Percentiles rank a stretch among this genome's conserved stretches.
Evolutionary conservation across 2,329 filamentous ascomycete genomes (phyloP).

Genomic region (Chrysosporium queenslandicum): DNA sequence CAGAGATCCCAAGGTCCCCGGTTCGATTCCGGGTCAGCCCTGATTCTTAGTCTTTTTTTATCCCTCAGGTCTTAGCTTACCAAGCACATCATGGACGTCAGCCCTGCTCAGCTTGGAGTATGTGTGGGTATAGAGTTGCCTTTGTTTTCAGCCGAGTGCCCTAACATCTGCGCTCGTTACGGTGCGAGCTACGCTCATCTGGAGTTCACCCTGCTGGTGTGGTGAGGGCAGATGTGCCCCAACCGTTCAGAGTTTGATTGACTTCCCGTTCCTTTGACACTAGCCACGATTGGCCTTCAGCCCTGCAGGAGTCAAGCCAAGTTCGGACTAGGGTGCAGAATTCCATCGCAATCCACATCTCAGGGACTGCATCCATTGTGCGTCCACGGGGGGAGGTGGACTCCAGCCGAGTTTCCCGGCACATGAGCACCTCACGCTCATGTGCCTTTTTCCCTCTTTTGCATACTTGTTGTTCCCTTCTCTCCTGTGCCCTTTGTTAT

Average conservation of each 20-base stretch:
- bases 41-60: conserved; percentile 6
- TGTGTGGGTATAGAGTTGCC: too few species aligned
- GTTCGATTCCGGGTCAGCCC: conserved; percentile 18
- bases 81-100: too few species aligned
- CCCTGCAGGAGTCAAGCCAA: not conserved
- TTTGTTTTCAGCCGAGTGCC: too few species aligned
- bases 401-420: not conserved
- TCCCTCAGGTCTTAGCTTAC: too few species aligned
- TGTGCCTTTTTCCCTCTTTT: not conserved
- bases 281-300: conserved; percentile 1
- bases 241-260: not conserved
- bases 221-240: not conserved
- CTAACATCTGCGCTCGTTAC: too few species aligned
- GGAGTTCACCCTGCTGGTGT: too few species aligned
- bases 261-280: not conserved
- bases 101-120: too few species aligned
- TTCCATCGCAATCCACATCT: not conserved
- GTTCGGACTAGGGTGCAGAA: not conserved
- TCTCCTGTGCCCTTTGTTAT: not conserved
- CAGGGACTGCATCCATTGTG: not conserved
- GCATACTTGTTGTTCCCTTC: not conserved
- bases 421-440: not conserved
- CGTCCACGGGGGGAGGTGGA: not conserved
- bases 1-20: conserved; percentile 18
- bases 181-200: too few species aligned